A percentile compares a stretch with the other conserved stretches of the same genome.
Conservation (phyloP, 441 rosid species). For the Jatropha multifida region DNA sequence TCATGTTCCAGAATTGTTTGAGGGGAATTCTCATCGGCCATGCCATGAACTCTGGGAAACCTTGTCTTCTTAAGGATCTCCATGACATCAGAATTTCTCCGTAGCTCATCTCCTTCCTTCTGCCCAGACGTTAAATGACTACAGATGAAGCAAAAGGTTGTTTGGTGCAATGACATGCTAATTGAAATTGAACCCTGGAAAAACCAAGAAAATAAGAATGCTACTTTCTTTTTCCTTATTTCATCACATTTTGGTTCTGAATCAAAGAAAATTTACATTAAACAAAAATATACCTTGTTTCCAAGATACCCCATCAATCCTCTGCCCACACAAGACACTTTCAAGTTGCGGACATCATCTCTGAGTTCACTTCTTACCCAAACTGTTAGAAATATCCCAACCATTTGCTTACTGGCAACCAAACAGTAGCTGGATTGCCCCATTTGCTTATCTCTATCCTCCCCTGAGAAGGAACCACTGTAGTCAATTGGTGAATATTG, state of each 20-base stretch:
- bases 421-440: conserved; percentile 82
- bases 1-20: conserved; percentile 88
- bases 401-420: conserved; percentile 98
- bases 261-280: conserved; percentile 17
- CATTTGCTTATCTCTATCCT: conserved; percentile 53
- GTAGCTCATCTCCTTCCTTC: conserved; percentile 95
- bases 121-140: conserved; percentile 98
- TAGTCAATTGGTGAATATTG: conserved; percentile 61
- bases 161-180: conserved; percentile 94
- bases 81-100: conserved; percentile 96
- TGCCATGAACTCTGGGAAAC: conserved; percentile 76
- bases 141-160: conserved; percentile 98
- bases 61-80: conserved; percentile 96
- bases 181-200: conserved; percentile 97
- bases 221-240: conserved; percentile 8
- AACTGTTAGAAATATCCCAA: conserved; percentile 82
- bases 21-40: conserved; percentile 72
- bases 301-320: conserved; percentile 99
- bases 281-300: conserved; percentile 66
- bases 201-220: conserved; percentile 31
- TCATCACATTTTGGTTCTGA: conserved; percentile 17
- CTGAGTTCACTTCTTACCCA: conserved; percentile 87
- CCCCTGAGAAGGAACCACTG: conserved; percentile 47
- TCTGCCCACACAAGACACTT: conserved; percentile 97
- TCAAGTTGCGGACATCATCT: conserved; percentile 77